phyloP scores from a whole-genome alignment of 2,329 filamentous ascomycete species.

The Paracamarosporium sp. region DNA sequence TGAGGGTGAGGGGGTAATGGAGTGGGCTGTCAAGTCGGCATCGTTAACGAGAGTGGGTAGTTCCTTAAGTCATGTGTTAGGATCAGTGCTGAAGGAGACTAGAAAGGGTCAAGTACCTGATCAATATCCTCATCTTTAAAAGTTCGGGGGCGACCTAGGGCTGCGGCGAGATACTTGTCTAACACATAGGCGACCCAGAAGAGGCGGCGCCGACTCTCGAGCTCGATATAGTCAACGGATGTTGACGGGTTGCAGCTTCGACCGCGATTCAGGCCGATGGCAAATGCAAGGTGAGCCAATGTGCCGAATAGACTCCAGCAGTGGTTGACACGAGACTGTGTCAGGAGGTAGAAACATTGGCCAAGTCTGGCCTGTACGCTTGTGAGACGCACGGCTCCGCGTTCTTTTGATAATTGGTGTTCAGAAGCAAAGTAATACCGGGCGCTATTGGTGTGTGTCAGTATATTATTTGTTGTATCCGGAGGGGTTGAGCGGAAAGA shows the following conservation, averaged over 20 bases:
- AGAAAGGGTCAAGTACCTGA: slow-evolving; percentile 51
- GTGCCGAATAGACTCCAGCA: slow-evolving; percentile 68
- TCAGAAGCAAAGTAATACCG: slow-evolving; percentile 54
- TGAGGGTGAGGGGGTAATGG: slow-evolving; percentile 34
- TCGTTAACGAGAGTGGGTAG: slow-evolving; percentile 44
- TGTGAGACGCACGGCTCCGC: slow-evolving; percentile 61
- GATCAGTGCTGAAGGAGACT: neutral
- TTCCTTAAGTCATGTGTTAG: slow-evolving; percentile 31
- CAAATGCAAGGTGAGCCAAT: slow-evolving; percentile 59
- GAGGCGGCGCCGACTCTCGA: slow-evolving; percentile 63
- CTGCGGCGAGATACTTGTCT: slow-evolving; percentile 69
- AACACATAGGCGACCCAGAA: slow-evolving; percentile 70
- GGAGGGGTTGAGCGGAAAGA: neutral
- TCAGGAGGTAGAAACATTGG: slow-evolving; percentile 65
- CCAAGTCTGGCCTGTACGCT: slow-evolving; percentile 65
- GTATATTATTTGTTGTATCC: slow-evolving; percentile 2
- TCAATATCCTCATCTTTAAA: slow-evolving; percentile 71
- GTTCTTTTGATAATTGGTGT: slow-evolving; percentile 56
- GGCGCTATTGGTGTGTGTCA: slow-evolving; percentile 30
- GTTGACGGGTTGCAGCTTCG: slow-evolving; percentile 38
- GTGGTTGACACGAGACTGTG: slow-evolving; percentile 65
- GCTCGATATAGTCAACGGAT: slow-evolving; percentile 53
- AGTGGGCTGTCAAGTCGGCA: slow-evolving; percentile 33
- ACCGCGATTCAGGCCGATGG: slow-evolving; percentile 53
- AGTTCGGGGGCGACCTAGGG: slow-evolving; percentile 66